These are phyloP conservation scores for Pseudogymnoascus verrucosus DNA, from an alignment of 2,329 filamentous ascomycete genomes.

Conservation along the genomic window DNA sequence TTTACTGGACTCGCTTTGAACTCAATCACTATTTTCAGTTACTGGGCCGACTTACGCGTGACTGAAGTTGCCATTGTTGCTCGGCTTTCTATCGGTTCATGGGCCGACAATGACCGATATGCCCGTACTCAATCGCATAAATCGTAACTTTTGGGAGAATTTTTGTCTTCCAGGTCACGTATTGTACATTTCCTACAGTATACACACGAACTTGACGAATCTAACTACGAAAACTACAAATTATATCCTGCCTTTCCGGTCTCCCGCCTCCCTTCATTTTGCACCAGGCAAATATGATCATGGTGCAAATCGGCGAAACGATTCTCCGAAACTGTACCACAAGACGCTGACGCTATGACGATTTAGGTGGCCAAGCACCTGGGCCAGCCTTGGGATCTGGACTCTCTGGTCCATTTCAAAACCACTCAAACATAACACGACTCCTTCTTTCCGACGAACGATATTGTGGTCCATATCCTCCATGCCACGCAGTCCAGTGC, in stretches of 20 bases:
- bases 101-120: neutral
- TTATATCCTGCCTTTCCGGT: neutral
- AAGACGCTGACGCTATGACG: neutral
- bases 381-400: neutral
- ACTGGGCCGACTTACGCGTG: neutral
- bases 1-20: conserved; percentile 7
- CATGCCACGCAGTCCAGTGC: neutral
- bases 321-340: conserved; percentile 2
- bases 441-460: neutral
- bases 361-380: conserved; percentile 1
- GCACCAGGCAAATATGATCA: conserved; percentile 1
- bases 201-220: neutral
- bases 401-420: neutral
- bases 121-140: neutral
- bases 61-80: neutral
- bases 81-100: neutral
- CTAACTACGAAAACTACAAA: neutral
- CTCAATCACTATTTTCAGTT: conserved; percentile 7
- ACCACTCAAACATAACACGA: conserved; percentile 2
- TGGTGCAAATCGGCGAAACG: neutral
- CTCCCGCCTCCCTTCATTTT: neutral
- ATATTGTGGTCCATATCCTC: neutral
- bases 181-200: neutral
- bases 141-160: too few species aligned
- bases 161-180: neutral